Conservation (phyloP, 2,329 filamentous ascomycete species). For the Fusarium albidum region DNA sequence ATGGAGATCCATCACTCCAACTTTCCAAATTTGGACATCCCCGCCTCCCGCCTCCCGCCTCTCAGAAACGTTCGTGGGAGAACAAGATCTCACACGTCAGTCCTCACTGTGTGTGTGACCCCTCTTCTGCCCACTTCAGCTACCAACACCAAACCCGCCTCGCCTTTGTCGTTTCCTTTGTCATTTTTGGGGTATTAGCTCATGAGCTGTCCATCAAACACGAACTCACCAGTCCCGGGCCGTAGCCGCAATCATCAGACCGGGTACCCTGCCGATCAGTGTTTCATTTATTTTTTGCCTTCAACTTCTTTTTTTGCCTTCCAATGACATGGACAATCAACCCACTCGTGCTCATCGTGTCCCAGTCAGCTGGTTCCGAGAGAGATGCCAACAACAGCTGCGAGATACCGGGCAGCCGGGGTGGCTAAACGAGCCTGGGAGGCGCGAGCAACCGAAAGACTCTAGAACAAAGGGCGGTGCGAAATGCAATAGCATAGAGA, state of each 20-base stretch:
- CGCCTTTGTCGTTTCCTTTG: not conserved
- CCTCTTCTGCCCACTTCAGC: not conserved
- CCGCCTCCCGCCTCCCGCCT: slow-evolving; percentile 11
- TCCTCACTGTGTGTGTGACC: not conserved
- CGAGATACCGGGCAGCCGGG: not conserved
- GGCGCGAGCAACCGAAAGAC: too few relatives aligned
- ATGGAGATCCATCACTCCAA: slow-evolving; percentile 12
- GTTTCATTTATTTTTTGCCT: slow-evolving; percentile 33
- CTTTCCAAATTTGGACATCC: slow-evolving; percentile 31
- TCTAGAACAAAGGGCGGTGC: too few relatives aligned
- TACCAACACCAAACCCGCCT: slow-evolving; percentile 3
- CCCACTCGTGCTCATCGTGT: slow-evolving; percentile 3
- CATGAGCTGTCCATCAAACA: slow-evolving; percentile 22
- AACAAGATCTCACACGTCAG: slow-evolving; percentile 31
- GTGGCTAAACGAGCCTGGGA: too few relatives aligned
- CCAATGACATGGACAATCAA: slow-evolving; percentile 17
- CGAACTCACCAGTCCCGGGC: slow-evolving; percentile 19
- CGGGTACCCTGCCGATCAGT: slow-evolving; percentile 28
- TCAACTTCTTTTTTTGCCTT: slow-evolving; percentile 7
- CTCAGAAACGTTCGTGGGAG: slow-evolving; percentile 8
- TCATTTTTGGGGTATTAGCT: slow-evolving; percentile 4
- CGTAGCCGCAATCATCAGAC: slow-evolving; percentile 19
- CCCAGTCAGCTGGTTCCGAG: not conserved
- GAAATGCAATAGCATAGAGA: too few relatives aligned
- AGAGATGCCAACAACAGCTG: not conserved